Percentiles rank a stretch among this genome's conserved stretches.
Conservation (phyloP, 73 alveolate species). For the Paramecium bursaria region DNA sequence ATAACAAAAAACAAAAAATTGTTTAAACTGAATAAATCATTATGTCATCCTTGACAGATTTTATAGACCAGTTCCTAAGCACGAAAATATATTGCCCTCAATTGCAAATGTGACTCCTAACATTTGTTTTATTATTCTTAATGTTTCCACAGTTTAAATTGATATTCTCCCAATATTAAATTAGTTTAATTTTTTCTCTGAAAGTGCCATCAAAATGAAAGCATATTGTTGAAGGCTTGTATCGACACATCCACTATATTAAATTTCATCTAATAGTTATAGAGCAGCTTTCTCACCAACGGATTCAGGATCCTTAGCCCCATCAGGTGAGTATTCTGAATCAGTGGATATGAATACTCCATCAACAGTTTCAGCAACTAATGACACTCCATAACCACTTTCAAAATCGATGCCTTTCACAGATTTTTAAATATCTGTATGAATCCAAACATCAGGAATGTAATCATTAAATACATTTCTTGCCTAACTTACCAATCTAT, state of each 20-base stretch:
- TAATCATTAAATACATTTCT: conserved; percentile 95
- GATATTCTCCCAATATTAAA: conserved; percentile 89
- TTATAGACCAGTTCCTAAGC: conserved; percentile 93
- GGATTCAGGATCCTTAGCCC: conserved; percentile 85
- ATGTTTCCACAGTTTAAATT: conserved; percentile 80
- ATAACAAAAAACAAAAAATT: too few species aligned
- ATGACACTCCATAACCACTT: conserved; percentile 93
- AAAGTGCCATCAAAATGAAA: conserved; percentile 88
- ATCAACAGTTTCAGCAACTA: conserved; percentile 91
- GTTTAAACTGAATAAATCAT: conserved; percentile 65
- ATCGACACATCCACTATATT: conserved; percentile 86
- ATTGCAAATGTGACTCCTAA: conserved; percentile 87
- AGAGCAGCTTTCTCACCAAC: conserved; percentile 87
- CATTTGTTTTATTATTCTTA: conserved; percentile 81
- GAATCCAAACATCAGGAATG: conserved; percentile 97
- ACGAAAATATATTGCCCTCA: conserved; percentile 90
- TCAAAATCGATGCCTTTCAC: conserved; percentile 78
- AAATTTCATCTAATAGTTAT: conserved; percentile 88
- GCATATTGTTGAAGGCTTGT: conserved; percentile 77
- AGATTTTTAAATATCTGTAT: conserved; percentile 87
- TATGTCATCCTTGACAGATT: conserved; percentile 89
- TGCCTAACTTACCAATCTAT: conserved; percentile 82
- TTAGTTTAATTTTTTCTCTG: conserved; percentile 80
- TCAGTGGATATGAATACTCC: conserved; percentile 88
- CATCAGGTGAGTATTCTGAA: conserved; percentile 76